These are phyloP conservation scores for Metschnikowia lunata DNA, from an alignment of 805 yeast species.

Conservation along the genomic window DNA sequence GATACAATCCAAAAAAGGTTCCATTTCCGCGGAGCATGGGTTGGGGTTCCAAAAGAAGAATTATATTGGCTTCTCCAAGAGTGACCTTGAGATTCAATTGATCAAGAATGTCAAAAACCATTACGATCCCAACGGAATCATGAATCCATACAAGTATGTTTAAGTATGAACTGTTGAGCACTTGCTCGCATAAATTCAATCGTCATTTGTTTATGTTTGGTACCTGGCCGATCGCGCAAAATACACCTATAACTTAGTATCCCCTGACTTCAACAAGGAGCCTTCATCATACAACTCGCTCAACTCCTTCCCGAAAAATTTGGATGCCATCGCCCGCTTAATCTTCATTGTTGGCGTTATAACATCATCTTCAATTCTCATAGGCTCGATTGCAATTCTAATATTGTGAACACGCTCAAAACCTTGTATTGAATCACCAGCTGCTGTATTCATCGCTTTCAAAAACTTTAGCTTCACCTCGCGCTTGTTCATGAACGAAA, in stretches of 20 bases:
- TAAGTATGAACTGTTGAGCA: conserved; percentile 16
- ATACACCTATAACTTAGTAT: conserved; percentile 18
- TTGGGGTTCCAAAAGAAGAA: conserved; percentile 94
- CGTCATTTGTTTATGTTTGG: not conserved
- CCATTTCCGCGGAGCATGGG: conserved; percentile 97
- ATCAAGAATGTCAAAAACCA: conserved; percentile 76
- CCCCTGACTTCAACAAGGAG: conserved; percentile 24
- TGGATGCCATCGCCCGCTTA: conserved; percentile 36
- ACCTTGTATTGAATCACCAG: conserved; percentile 44
- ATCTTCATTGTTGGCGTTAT: conserved; percentile 64
- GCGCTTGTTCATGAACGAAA: conserved; percentile 23
- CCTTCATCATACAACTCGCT: conserved; percentile 22
- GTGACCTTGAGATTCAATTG: conserved; percentile 60
- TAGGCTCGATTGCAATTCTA: conserved; percentile 51
- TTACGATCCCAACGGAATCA: conserved; percentile 85
- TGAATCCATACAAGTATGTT: conserved; percentile 93
- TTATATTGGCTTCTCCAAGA: conserved; percentile 81
- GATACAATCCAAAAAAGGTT: conserved; percentile 69
- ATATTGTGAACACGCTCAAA: conserved; percentile 61
- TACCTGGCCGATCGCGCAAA: too few species aligned
- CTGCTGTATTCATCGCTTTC: conserved; percentile 33
- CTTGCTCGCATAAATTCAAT: not conserved
- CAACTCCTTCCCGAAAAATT: conserved; percentile 18
- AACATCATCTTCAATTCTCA: conserved; percentile 55
- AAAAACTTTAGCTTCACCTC: conserved; percentile 32